Percentiles rank a stretch among this genome's conserved stretches.
phyloP scores from a whole-genome alignment of 2,329 filamentous ascomycete species.

The Sclerotinia glacialis region DNA sequence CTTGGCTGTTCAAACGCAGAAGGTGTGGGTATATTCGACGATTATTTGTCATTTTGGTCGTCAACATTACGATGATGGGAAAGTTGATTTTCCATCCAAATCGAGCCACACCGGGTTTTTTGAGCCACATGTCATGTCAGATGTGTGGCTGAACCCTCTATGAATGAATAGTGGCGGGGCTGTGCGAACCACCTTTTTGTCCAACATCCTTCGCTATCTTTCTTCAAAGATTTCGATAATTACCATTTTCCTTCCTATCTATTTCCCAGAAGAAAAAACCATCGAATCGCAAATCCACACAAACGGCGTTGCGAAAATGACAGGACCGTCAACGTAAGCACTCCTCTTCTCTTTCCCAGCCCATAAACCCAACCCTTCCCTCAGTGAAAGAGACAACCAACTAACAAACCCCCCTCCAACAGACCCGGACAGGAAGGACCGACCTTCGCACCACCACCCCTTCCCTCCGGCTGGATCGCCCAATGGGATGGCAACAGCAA shows the following conservation, averaged over 20 bases:
- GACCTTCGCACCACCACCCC: slow-evolving; percentile 49
- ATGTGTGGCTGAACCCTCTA: slow-evolving; percentile 8
- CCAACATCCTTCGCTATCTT: not conserved
- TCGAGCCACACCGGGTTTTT: not conserved
- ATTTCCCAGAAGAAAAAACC: not conserved
- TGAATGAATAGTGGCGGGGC: slow-evolving; percentile 13
- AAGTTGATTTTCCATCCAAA: slow-evolving; percentile 11
- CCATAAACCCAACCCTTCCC: not conserved
- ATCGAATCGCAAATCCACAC: not conserved
- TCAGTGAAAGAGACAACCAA: slow-evolving; percentile 22
- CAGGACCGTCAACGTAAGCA: slow-evolving; percentile 35
- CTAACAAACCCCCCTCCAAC: slow-evolving; percentile 3
- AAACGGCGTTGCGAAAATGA: slow-evolving; percentile 28
- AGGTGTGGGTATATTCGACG: not conserved
- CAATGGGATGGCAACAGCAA: slow-evolving; percentile 64
- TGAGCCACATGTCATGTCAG: not conserved
- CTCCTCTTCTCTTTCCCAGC: slow-evolving; percentile 15
- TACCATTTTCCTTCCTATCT: not conserved
- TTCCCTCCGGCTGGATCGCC: slow-evolving; percentile 66
- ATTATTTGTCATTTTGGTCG: slow-evolving; percentile 21
- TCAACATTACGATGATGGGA: slow-evolving; percentile 13
- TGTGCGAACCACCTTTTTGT: slow-evolving; percentile 8
- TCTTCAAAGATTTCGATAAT: not conserved
- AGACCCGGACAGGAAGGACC: slow-evolving; percentile 41
- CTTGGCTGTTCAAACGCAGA: not conserved